phyloP scores from a whole-genome alignment of 2,329 filamentous ascomycete species.

The Fusarium buxicola region DNA sequence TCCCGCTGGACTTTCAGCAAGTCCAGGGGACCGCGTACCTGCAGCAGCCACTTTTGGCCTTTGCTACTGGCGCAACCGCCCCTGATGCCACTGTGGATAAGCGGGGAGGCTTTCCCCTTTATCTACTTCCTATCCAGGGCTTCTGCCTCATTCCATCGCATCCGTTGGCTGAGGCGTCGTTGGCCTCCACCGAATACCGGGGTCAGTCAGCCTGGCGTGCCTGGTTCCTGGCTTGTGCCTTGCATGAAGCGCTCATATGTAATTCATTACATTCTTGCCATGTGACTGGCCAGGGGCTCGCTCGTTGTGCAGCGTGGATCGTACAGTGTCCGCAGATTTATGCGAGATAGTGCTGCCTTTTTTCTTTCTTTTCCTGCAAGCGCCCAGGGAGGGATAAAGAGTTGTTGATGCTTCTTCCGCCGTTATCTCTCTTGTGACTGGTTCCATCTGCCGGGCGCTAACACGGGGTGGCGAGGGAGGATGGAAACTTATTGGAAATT shows the following conservation, averaged over 20 bases:
- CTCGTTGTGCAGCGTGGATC: slow-evolving; percentile 24
- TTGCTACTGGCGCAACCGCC: slow-evolving; percentile 12
- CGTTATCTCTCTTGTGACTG: slow-evolving; percentile 22
- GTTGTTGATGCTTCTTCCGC: slow-evolving; percentile 1
- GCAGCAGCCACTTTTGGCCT: slow-evolving; percentile 31
- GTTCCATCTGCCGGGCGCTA: slow-evolving; percentile 34
- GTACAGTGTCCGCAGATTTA: slow-evolving; percentile 15
- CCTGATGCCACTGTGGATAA: slow-evolving; percentile 39
- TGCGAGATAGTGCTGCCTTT: slow-evolving; percentile 31
- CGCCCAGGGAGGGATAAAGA: slow-evolving; percentile 8
- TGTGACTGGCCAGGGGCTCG: slow-evolving; percentile 30
- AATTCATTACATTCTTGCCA: slow-evolving; percentile 21
- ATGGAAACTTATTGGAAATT: slow-evolving; percentile 38
- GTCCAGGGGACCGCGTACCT: slow-evolving; percentile 36
- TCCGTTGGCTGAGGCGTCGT: slow-evolving; percentile 22
- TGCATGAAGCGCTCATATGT: slow-evolving; percentile 37
- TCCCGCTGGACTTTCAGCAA: neutral
- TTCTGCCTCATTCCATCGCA: slow-evolving; percentile 22
- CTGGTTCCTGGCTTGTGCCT: slow-evolving; percentile 27
- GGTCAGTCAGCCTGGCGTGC: slow-evolving; percentile 10
- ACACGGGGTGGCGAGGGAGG: slow-evolving; percentile 30
- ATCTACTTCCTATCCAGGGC: slow-evolving; percentile 38
- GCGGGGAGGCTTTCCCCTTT: slow-evolving; percentile 34
- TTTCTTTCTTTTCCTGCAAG: slow-evolving; percentile 23
- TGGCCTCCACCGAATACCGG: slow-evolving; percentile 24